These are phyloP conservation scores for Fragaria vesca DNA, from an alignment of 306 rosid genomes.

Conservation along the genomic window DNA sequence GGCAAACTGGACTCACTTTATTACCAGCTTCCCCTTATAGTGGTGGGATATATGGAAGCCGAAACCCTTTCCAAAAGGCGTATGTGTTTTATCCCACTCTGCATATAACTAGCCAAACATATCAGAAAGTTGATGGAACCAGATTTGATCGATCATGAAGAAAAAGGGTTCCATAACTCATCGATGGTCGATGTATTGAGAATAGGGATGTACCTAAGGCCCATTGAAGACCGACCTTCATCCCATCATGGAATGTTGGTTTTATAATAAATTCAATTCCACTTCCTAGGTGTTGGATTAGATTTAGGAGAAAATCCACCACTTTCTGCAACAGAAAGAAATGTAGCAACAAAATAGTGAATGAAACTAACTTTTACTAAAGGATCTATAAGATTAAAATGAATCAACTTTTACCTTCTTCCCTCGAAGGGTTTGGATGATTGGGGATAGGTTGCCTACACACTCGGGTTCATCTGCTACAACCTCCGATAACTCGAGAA, in stretches of 20 bases:
- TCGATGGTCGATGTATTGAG: background rate
- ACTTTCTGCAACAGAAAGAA: constrained; percentile 53
- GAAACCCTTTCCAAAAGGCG: constrained; percentile 55
- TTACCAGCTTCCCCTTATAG: constrained; percentile 55
- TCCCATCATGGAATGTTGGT: constrained; percentile 59
- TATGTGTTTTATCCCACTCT: constrained; percentile 49
- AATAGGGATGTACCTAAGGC: constrained; percentile 44
- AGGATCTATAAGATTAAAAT: background rate
- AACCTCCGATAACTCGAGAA: constrained; percentile 37
- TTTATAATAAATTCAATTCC: constrained; percentile 38
- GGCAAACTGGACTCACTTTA: constrained; percentile 43
- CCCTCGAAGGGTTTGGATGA: constrained; percentile 45
- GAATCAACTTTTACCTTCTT: constrained; percentile 35
- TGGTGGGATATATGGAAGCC: constrained; percentile 51
- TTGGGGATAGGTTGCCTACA: constrained; percentile 43
- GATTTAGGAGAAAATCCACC: constrained; percentile 40
- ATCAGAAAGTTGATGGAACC: background rate
- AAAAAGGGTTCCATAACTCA: background rate
- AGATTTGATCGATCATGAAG: background rate
- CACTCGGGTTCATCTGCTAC: constrained; percentile 45
- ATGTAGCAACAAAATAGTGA: background rate
- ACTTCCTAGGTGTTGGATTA: constrained; percentile 39
- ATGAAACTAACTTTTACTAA: background rate
- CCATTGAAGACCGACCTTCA: constrained; percentile 64
- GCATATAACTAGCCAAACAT: constrained; percentile 1